phyloP scores from a whole-genome alignment of 495 filamentous ascomycete genomes.

The Annulohypoxylon moriforme region DNA sequence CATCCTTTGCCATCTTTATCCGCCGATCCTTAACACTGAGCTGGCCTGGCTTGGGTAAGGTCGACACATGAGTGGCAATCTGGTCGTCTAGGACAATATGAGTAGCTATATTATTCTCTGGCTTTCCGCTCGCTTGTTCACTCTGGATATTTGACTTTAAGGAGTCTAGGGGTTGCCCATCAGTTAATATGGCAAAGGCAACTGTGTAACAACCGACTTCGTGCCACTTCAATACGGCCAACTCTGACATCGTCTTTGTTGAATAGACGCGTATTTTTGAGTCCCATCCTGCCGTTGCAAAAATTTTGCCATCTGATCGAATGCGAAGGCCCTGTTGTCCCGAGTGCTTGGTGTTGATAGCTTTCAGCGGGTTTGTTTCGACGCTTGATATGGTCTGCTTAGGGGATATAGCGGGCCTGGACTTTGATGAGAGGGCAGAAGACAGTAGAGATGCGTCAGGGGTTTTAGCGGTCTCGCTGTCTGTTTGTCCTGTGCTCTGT shows the following conservation, averaged over 20 bases:
- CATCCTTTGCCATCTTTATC: conserved; percentile 70
- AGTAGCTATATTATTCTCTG: background rate
- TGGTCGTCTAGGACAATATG: conserved; percentile 3
- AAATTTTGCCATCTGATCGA: conserved; percentile 83
- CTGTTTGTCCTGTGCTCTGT: conserved; percentile 7
- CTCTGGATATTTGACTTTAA: background rate
- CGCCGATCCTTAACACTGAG: conserved; percentile 71
- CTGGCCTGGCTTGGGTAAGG: conserved; percentile 47
- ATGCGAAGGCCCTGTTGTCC: conserved; percentile 86
- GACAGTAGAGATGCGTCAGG: conserved; percentile 44
- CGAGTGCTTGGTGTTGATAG: conserved; percentile 81
- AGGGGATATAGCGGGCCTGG: conserved; percentile 27
- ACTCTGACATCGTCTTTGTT: conserved; percentile 80
- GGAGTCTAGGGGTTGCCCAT: conserved; percentile 9
- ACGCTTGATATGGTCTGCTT: conserved; percentile 42
- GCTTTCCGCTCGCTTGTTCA: background rate
- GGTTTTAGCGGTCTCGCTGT: conserved; percentile 8
- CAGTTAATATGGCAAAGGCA: conserved; percentile 72
- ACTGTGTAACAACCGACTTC: conserved; percentile 88
- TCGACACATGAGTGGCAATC: conserved; percentile 2
- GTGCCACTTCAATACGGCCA: conserved; percentile 97
- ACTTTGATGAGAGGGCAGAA: conserved; percentile 33
- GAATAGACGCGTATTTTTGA: conserved; percentile 82
- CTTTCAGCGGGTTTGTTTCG: conserved; percentile 62
- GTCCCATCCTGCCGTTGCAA: conserved; percentile 96